Evolutionary conservation across 345 rosid genomes (phyloP).

Genomic region (Citrus hindsii): DNA sequence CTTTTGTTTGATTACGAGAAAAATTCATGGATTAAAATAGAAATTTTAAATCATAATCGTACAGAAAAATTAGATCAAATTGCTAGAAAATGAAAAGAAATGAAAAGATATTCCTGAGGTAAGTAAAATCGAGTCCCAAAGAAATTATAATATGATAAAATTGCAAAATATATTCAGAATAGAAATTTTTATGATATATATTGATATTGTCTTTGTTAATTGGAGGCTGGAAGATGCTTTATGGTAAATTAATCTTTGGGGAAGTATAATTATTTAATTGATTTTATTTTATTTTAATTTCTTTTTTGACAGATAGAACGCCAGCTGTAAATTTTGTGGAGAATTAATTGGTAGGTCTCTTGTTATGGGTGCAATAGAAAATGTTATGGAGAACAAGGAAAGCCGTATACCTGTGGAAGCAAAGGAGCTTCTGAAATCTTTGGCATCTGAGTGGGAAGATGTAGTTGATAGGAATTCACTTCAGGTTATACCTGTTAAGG

Average conservation of each 20-base stretch:
- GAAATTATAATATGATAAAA: too few relatives aligned
- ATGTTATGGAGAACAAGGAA: background rate
- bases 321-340: background rate
- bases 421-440: conserved; percentile 44
- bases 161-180: too few relatives aligned
- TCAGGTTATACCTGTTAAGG: conserved; percentile 68
- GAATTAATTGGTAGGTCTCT: background rate
- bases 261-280: background rate
- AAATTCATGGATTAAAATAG: too few relatives aligned
- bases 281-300: background rate
- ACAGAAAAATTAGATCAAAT: too few relatives aligned
- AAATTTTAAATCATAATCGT: too few relatives aligned
- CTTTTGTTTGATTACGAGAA: background rate
- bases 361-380: conserved; percentile 30
- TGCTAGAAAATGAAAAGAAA: too few relatives aligned
- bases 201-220: background rate
- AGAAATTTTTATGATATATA: background rate
- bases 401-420: conserved; percentile 31
- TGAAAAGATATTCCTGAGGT: background rate
- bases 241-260: background rate
- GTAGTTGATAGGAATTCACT: conserved; percentile 47
- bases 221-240: background rate
- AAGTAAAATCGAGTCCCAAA: background rate
- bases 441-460: conserved; percentile 81
- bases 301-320: background rate